Percentiles rank a stretch among this genome's conserved stretches.
Conservation (phyloP, 192 early-diverging fungal genomes). For the Coemansia sp. region DNA sequence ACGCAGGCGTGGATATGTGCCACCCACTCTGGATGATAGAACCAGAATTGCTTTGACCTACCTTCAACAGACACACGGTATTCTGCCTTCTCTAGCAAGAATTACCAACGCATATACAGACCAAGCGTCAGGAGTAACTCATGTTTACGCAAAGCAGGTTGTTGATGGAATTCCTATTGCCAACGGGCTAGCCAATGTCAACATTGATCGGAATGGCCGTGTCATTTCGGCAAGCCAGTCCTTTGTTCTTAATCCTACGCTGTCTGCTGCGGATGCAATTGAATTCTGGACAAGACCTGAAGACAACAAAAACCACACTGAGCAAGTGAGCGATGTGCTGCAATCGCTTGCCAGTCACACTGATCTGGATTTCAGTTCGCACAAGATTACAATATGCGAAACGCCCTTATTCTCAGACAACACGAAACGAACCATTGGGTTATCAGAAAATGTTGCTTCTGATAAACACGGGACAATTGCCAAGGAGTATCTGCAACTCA, state of each 20-base stretch:
- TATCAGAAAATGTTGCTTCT: constrained; percentile 26
- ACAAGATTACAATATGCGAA: neutral
- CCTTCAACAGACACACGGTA: constrained; percentile 13
- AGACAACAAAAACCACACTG: neutral
- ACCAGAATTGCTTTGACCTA: constrained; percentile 13
- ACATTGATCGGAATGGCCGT: constrained; percentile 65
- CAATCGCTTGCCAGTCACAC: constrained; percentile 8
- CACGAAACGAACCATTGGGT: neutral
- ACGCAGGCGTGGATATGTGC: neutral
- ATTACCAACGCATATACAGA: constrained; percentile 73
- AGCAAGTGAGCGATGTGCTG: neutral
- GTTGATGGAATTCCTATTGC: constrained; percentile 69
- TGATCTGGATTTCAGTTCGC: neutral
- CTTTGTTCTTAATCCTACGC: constrained; percentile 41
- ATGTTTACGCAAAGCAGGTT: constrained; percentile 80
- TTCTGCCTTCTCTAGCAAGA: constrained; percentile 20
- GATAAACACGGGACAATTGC: constrained; percentile 59
- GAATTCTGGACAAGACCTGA: neutral
- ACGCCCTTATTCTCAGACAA: neutral
- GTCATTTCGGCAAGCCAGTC: constrained; percentile 77
- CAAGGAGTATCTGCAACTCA: constrained; percentile 67
- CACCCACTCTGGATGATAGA: neutral
- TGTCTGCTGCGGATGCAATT: neutral
- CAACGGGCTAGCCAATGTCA: constrained; percentile 86
- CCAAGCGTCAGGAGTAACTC: constrained; percentile 71